Evolutionary conservation across 768 basidiomycete genomes (phyloP), one percentile per base, ranked within the genome.

Genomic region (Suillus brevipes): DNA sequence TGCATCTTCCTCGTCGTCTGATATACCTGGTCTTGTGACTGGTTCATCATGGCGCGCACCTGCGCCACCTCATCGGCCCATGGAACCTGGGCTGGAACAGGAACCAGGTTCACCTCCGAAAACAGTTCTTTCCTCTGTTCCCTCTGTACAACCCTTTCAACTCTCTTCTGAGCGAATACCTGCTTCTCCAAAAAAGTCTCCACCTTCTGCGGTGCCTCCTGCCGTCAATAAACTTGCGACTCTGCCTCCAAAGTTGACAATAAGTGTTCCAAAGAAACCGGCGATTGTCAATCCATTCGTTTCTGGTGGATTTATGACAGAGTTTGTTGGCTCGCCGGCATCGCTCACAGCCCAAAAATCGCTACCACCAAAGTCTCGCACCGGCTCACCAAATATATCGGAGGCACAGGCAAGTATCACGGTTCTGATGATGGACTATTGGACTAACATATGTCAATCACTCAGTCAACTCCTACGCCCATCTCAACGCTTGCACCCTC

Each of bases 281-380:
- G 47, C 66, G 4, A 55, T 77, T 45, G 70, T 72, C 52, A 84
- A 82, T 70, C 78, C 83, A n/a, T 84, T 85, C 63, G 79, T 85
- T 13, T 83, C 83, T 12, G 81, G 78, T n/a, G 83, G 84, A 23
- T 81, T 83, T 55, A 73, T 84, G 64, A 81, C 80, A 16, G 82
- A 82, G 59, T 83, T 84, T 42, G 76, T 77, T 38, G 77, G 75
- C 23, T 68, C 68, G 42, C 71, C 70, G 23, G 69, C 72, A 14
- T 71, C 73, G 6, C 37, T 66, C 16, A 68, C 63, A 9, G 72
- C 63, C 14, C 70, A 36, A 50, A 75, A 60, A 37, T 38, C 42
- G 37, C 52, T 47, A n/a, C 42, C 64, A 47, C 50, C 52, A 13
- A 65, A 72, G 60, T 70, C 68, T 36, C 58, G 58, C 40, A 59